Evolutionary conservation across 441 rosid species (phyloP).

Genomic region (Erodium chrysanthum): DNA sequence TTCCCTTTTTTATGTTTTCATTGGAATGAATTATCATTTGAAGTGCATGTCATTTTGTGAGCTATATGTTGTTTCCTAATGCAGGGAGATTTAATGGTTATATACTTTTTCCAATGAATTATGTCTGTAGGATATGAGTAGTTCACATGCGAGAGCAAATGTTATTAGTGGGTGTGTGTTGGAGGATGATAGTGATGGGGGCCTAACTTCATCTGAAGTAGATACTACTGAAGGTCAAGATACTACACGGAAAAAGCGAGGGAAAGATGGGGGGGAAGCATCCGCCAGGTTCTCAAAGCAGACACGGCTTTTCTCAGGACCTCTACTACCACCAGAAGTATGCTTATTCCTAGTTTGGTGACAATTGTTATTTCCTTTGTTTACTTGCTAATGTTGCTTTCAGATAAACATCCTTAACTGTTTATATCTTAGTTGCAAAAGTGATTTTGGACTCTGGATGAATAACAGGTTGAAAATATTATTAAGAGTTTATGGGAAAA

Average conservation of each 20-base stretch:
- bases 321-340: constrained; percentile 74
- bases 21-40: not conserved
- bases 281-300: constrained; percentile 31
- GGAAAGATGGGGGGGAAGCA: constrained; percentile 20
- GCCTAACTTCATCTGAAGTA: constrained; percentile 21
- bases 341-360: constrained; percentile 19
- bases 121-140: constrained; percentile 42
- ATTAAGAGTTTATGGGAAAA: constrained; percentile 69
- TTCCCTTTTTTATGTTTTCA: not conserved
- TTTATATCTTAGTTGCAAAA: not conserved
- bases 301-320: constrained; percentile 27
- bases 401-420: constrained; percentile 4
- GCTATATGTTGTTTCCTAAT: not conserved
- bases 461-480: constrained; percentile 51
- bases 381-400: constrained; percentile 7
- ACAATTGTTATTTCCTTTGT: constrained; percentile 1
- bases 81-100: not conserved
- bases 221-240: constrained; percentile 31
- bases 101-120: constrained; percentile 9
- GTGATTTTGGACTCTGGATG: constrained; percentile 10
- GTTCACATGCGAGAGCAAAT: constrained; percentile 38
- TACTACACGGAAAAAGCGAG: constrained; percentile 24
- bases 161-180: constrained; percentile 33
- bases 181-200: constrained; percentile 32
- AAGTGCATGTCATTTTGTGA: not conserved